Evolutionary conservation across 352 stramenopile species (phyloP).

Genomic region (Pythium aristosporum): DNA sequence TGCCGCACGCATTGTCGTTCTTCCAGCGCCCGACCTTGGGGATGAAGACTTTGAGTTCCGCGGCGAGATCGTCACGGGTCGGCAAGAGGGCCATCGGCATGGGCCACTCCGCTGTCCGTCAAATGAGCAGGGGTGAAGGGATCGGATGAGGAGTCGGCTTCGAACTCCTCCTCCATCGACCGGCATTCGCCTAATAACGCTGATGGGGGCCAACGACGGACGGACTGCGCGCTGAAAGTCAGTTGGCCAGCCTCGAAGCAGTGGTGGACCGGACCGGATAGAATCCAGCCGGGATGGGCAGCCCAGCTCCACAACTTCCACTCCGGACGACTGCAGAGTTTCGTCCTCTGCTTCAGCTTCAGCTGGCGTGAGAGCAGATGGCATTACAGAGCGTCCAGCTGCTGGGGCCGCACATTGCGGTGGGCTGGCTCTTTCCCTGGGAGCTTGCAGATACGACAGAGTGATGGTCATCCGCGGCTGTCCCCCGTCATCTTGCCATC

Average conservation of each 20-base stretch:
- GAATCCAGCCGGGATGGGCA: neutral
- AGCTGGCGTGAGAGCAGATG: slow-evolving; percentile 8
- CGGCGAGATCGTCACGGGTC: slow-evolving; percentile 28
- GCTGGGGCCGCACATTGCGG: neutral
- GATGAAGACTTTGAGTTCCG: slow-evolving; percentile 48
- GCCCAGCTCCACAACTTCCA: neutral
- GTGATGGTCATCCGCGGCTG: neutral
- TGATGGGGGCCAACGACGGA: neutral
- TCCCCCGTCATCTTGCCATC: neutral
- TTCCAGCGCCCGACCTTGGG: slow-evolving; percentile 55
- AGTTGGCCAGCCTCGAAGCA: neutral
- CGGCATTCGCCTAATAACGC: slow-evolving; percentile 11
- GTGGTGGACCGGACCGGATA: neutral
- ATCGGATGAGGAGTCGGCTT: neutral
- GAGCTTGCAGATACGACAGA: neutral
- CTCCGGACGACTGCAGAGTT: too few species aligned
- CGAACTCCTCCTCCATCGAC: slow-evolving; percentile 6
- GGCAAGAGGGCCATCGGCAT: slow-evolving; percentile 20
- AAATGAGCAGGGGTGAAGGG: neutral
- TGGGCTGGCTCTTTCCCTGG: slow-evolving; percentile 3
- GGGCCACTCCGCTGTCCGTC: neutral
- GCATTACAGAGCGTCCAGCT: slow-evolving; percentile 7
- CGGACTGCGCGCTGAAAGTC: neutral
- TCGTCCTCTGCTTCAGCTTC: neutral
- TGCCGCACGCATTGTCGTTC: slow-evolving; percentile 49